Conservation (phyloP, 2,329 filamentous ascomycete species). For the Aciculosporium take region DNA sequence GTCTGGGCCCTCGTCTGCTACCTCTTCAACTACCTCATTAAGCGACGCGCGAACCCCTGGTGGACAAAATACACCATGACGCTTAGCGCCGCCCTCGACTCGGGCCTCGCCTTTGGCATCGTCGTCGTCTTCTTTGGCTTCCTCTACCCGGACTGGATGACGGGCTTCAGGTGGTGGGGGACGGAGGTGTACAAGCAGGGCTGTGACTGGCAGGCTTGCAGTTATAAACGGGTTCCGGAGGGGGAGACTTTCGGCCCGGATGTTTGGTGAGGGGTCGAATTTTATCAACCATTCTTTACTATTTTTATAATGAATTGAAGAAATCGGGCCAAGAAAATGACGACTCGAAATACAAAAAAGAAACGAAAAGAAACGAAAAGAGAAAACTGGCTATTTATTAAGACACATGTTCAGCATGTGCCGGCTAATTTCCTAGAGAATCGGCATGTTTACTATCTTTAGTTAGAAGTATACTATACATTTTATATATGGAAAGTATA, state of each 20-base stretch:
- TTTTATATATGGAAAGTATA: too few relatives aligned
- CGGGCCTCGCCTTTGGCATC: conserved; percentile 67
- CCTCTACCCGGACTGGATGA: conserved; percentile 64
- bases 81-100: conserved; percentile 68
- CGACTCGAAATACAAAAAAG: not conserved
- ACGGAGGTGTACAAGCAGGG: conserved; percentile 74
- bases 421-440: too few relatives aligned
- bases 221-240: conserved; percentile 49
- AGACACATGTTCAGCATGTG: too few relatives aligned
- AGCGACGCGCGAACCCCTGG: conserved; percentile 56
- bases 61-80: conserved; percentile 92
- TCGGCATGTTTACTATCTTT: too few relatives aligned
- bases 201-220: conserved; percentile 72
- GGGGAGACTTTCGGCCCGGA: conserved; percentile 54
- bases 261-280: conserved; percentile 39
- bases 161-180: conserved; percentile 72
- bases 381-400: too few relatives aligned
- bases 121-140: conserved; percentile 78
- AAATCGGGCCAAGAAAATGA: not conserved
- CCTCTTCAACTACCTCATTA: conserved; percentile 66
- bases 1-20: conserved; percentile 80
- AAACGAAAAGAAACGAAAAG: not conserved
- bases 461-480: too few relatives aligned
- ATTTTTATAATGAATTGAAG: too few relatives aligned
- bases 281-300: too few relatives aligned